Evolutionary conservation across 495 filamentous ascomycete species (phyloP).

Genomic region (Oleoguttula mirabilis): DNA sequence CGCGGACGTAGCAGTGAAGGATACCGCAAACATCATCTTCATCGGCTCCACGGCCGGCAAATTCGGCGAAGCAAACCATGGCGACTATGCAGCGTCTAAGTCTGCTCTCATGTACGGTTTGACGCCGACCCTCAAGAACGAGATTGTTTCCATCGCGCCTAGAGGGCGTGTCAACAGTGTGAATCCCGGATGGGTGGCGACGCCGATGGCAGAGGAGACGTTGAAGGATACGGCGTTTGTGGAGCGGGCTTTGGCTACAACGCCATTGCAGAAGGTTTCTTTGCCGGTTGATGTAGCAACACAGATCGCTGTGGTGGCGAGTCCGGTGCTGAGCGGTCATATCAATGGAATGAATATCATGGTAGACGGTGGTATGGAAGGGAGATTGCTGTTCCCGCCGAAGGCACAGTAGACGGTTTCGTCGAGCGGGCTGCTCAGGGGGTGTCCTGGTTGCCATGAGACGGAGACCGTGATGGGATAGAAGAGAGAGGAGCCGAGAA

Average conservation of each 20-base stretch:
- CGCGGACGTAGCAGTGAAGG: neutral
- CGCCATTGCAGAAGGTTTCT: conserved; percentile 20
- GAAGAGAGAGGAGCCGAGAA: no score
- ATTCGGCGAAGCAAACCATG: conserved; percentile 18
- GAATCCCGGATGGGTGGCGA: conserved; percentile 18
- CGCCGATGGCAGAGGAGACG: conserved; percentile 17
- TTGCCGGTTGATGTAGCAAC: conserved; percentile 14
- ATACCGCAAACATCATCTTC: conserved; percentile 15
- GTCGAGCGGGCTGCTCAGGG: no score
- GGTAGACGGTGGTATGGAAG: conserved; percentile 22
- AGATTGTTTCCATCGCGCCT: conserved; percentile 17
- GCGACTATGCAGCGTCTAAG: conserved; percentile 19
- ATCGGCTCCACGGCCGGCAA: conserved; percentile 20
- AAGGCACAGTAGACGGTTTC: no score
- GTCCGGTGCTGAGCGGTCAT: conserved; percentile 17
- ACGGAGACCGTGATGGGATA: no score
- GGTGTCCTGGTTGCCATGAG: no score
- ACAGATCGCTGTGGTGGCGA: conserved; percentile 20
- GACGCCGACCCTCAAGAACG: conserved; percentile 18
- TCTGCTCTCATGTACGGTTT: conserved; percentile 20
- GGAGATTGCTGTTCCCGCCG: conserved; percentile 17
- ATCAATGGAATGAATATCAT: conserved; percentile 16
- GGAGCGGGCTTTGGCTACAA: conserved; percentile 17
- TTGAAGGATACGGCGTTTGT: conserved; percentile 17
- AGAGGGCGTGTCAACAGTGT: conserved; percentile 15